phyloP scores from a whole-genome alignment of 495 filamentous ascomycete genomes.

The Penicillium simplicissimum region DNA sequence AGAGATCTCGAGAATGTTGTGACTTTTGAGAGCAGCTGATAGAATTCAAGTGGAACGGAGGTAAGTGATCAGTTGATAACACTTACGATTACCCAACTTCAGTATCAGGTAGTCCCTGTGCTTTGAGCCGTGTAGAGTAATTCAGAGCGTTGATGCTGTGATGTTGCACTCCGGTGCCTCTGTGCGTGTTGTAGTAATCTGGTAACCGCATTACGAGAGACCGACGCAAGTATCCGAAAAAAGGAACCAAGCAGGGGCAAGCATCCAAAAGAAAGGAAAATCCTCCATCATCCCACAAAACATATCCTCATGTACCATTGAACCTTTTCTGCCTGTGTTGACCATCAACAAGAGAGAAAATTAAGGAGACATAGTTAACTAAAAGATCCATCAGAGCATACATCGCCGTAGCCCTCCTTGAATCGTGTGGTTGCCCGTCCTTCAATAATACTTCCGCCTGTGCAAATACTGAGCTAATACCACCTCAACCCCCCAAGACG shows the following conservation, averaged over 20 bases:
- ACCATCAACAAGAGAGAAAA: neutral
- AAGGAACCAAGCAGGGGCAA: constrained; percentile 13
- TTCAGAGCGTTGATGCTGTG: too few species aligned
- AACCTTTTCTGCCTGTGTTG: neutral
- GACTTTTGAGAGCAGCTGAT: too few species aligned
- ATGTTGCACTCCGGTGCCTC: too few species aligned
- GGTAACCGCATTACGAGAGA: constrained; percentile 20
- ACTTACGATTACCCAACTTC: too few species aligned
- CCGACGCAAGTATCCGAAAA: constrained; percentile 36
- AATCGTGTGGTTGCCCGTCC: neutral
- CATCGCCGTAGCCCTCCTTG: neutral
- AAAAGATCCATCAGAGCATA: neutral
- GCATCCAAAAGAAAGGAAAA: constrained; percentile 10
- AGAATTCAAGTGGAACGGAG: too few species aligned
- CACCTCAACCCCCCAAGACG: neutral
- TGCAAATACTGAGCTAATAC: neutral
- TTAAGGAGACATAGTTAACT: neutral
- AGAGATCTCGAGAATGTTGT: too few species aligned
- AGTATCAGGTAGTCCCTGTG: too few species aligned
- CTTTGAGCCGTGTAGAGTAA: too few species aligned
- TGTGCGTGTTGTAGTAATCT: neutral
- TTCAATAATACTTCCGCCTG: neutral
- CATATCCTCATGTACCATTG: neutral
- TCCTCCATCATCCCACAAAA: neutral
- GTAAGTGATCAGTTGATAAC: too few species aligned